Evolutionary conservation across 768 basidiomycete species (phyloP), one percentile per base, ranked within the genome.

Genomic region (Thelephora ganbajun): DNA sequence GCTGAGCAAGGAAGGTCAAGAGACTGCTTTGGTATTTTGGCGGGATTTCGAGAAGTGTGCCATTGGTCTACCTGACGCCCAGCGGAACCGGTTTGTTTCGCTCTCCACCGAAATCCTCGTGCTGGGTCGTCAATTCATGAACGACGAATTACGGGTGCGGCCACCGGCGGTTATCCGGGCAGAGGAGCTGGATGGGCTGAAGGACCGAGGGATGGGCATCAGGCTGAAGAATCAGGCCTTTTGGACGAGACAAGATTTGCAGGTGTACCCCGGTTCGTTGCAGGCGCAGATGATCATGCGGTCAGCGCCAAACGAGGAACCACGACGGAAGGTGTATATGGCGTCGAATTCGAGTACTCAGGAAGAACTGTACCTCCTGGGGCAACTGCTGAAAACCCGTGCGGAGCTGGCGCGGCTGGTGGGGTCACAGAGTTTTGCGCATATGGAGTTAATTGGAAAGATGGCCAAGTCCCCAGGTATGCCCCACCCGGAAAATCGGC

Each of bases 11-110:
- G 88, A 90, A 58, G 88, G 83, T n/a, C 67, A 76, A 47, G 79
- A 83, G 53, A 91, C 93, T 5, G 92, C 96, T 23, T 71, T 86
- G 19, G 93, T 93, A 51, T 98, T 98, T 65, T 83, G 90, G 76
- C 76, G 85, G 43, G 96, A 98, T 70, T 99, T 99, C 64, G 89
- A 96, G 60, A 92, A 92, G 62, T 98, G 93, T 12, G 94, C 90
- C 7, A 93, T 98, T 52, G 76, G 93, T 60, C 72, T 99, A 11
- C 83, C 90, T 9, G 76, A 82, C 0, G 70, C 70, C 9, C 72
- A 90, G 55, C 77, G 96, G 35, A 69, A 77, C 33, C 79, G 75
- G 51, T 97, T 96, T 53, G 91, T 99, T 14, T 76, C 83, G 1
- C 69, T 97, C 11, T 96, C 92, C 2, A 88, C 93, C 12, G 82